Conservation (phyloP, 225 moss, liverwort and hornwort genomes). For the Bryoerythrophyllum caledonicum region DNA sequence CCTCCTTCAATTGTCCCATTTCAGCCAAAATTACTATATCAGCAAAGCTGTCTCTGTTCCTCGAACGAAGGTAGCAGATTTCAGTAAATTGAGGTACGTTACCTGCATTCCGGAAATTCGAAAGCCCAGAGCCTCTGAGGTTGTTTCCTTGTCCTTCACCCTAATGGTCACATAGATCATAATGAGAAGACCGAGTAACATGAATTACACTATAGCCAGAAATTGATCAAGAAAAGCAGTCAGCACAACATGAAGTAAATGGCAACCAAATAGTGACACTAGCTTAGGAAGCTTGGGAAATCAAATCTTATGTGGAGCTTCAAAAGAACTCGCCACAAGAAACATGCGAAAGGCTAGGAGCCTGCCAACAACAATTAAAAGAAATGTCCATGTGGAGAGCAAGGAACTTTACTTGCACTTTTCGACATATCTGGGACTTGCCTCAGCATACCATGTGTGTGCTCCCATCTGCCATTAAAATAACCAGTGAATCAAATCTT, state of each 20-base stretch:
- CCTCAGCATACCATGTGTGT: constrained; percentile 88
- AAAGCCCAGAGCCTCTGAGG: constrained; percentile 81
- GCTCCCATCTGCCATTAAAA: constrained; percentile 63
- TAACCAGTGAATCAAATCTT: background rate
- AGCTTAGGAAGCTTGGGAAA: background rate
- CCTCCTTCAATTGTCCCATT: background rate
- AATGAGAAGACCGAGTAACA: background rate
- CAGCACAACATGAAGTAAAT: background rate
- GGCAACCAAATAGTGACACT: background rate
- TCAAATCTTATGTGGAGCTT: background rate
- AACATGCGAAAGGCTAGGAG: background rate
- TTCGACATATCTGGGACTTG: constrained; percentile 60
- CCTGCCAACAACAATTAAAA: background rate
- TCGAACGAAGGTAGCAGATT: too few species aligned
- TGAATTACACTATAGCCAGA: background rate
- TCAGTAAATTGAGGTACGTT: background rate
- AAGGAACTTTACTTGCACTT: constrained; percentile 69
- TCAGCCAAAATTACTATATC: background rate
- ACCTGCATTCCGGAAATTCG: constrained; percentile 99
- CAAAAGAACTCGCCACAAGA: background rate
- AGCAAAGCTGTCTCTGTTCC: background rate
- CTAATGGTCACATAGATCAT: constrained; percentile 38
- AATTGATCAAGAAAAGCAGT: background rate
- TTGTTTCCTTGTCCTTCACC: constrained; percentile 67
- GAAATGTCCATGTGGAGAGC: background rate